These are phyloP conservation scores for Rheum nobile DNA, from an alignment of 148 eudicot genomes.

Conservation along the genomic window DNA sequence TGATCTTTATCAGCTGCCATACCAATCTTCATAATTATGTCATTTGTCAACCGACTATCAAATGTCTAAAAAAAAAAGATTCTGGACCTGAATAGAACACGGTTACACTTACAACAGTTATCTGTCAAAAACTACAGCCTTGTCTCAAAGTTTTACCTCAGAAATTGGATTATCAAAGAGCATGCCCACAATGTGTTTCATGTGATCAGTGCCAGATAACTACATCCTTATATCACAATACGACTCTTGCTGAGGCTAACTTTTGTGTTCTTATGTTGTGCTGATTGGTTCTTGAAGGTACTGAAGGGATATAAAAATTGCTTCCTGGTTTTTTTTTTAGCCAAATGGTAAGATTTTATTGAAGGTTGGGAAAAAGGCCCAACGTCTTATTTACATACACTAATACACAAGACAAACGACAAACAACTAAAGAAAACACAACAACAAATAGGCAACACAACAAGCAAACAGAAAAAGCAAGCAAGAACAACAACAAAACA, in stretches of 20 bases:
- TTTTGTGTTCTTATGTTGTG: conserved; percentile 8
- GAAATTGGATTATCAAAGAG: not conserved
- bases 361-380: too few relatives aligned
- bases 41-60: not conserved
- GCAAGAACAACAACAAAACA: too few relatives aligned
- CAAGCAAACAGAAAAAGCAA: too few relatives aligned
- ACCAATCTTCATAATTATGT: not conserved
- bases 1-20: too few relatives aligned
- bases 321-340: conserved; percentile 96
- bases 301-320: conserved; percentile 80
- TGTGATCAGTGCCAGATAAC: not conserved
- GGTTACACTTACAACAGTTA: not conserved
- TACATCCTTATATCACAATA: not conserved
- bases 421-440: too few relatives aligned
- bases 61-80: not conserved
- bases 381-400: too few relatives aligned
- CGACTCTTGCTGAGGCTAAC: not conserved
- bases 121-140: not conserved
- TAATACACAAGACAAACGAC: too few relatives aligned
- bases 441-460: too few relatives aligned
- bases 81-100: not conserved
- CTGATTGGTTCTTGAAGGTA: conserved; percentile 86
- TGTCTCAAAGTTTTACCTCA: not conserved
- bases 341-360: too few relatives aligned
- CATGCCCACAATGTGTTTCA: not conserved